Conservation (phyloP, 2,329 filamentous ascomycete genomes). For the Mycocentrospora acerina region DNA sequence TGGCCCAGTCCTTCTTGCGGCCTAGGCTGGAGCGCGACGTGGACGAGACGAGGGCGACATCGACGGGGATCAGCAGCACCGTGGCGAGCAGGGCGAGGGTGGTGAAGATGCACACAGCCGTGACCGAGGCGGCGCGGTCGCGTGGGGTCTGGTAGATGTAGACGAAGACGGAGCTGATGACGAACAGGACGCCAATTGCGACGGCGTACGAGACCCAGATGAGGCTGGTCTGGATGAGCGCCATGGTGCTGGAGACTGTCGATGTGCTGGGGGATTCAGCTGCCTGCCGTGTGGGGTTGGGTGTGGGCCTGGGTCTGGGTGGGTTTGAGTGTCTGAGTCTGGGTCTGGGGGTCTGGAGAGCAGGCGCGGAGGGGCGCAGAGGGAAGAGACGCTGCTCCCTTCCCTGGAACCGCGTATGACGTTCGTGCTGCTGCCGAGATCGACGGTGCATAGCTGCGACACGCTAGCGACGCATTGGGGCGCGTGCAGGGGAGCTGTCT, state of each 20-base stretch:
- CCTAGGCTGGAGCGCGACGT: slow-evolving; percentile 76
- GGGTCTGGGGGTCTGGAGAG: background rate
- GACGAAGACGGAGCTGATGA: slow-evolving; percentile 80
- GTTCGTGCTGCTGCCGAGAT: too few relatives aligned
- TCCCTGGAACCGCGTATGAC: too few relatives aligned
- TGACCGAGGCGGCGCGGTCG: slow-evolving; percentile 81
- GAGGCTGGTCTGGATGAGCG: slow-evolving; percentile 79
- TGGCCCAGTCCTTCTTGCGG: slow-evolving; percentile 92
- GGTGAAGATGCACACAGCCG: slow-evolving; percentile 80
- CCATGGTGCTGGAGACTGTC: slow-evolving; percentile 48
- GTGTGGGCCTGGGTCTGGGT: too few relatives aligned
- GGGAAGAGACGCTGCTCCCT: slow-evolving; percentile 12
- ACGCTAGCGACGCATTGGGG: too few relatives aligned
- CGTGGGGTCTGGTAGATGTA: slow-evolving; percentile 88
- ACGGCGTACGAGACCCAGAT: slow-evolving; percentile 95
- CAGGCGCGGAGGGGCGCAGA: background rate
- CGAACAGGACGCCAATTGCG: slow-evolving; percentile 73
- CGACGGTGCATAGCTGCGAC: too few relatives aligned
- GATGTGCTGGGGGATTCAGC: too few relatives aligned
- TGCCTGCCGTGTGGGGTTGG: too few relatives aligned
- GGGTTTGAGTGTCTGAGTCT: background rate
- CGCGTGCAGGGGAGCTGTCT: too few relatives aligned
- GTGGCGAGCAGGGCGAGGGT: slow-evolving; percentile 87
- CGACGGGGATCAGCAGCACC: slow-evolving; percentile 87
- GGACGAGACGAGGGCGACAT: slow-evolving; percentile 90